These are phyloP conservation scores for Acorus gramineus DNA, from an alignment of 106 monocot genomes.

Conservation along the genomic window DNA sequence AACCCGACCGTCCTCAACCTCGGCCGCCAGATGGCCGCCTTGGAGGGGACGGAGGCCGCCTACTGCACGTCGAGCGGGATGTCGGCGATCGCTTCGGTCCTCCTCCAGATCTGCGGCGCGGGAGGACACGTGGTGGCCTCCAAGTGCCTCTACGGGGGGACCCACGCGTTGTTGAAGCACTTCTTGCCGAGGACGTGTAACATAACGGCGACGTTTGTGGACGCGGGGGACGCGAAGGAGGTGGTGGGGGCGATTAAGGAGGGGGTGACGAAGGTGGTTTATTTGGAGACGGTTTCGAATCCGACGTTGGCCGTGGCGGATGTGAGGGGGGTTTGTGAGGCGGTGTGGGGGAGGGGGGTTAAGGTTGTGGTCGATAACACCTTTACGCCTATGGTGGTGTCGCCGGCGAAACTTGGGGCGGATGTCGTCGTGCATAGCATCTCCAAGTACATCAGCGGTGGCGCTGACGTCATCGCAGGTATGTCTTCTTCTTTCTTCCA, in stretches of 20 bases:
- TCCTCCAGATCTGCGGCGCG: slow-evolving; percentile 59
- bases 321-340: slow-evolving; percentile 37
- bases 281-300: slow-evolving; percentile 72
- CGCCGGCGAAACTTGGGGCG: slow-evolving; percentile 79
- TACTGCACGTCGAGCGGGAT: slow-evolving; percentile 97
- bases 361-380: slow-evolving; percentile 90
- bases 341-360: slow-evolving; percentile 67
- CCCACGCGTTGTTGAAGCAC: slow-evolving; percentile 62
- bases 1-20: slow-evolving; percentile 91
- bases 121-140: slow-evolving; percentile 89
- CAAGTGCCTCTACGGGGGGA: slow-evolving; percentile 87
- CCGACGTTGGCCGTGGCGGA: slow-evolving; percentile 79
- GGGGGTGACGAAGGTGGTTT: slow-evolving; percentile 73
- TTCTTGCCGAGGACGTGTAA: slow-evolving; percentile 52
- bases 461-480: slow-evolving; percentile 93
- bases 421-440: slow-evolving; percentile 92
- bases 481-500: neutral
- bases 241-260: slow-evolving; percentile 39
- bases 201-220: slow-evolving; percentile 62
- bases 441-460: slow-evolving; percentile 89
- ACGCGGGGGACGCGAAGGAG: slow-evolving; percentile 32
- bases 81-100: slow-evolving; percentile 80
- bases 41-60: slow-evolving; percentile 94
- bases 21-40: slow-evolving; percentile 81
- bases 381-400: slow-evolving; percentile 85